Percentiles rank a stretch among this genome's conserved stretches.
phyloP scores from a whole-genome alignment of 768 basidiomycete species.

The Mycena capillaripes region DNA sequence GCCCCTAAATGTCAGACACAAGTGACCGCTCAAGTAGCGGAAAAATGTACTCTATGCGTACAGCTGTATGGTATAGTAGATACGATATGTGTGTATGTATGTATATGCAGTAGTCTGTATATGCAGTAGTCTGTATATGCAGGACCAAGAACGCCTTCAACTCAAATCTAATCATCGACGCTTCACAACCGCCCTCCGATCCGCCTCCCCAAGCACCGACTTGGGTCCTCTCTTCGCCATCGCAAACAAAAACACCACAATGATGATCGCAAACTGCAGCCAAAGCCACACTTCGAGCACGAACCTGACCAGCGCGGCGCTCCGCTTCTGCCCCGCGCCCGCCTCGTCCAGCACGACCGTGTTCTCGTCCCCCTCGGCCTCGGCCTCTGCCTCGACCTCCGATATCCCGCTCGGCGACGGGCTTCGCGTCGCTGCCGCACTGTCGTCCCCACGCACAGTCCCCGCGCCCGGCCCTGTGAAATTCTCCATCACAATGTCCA shows the following conservation, averaged over 20 bases:
- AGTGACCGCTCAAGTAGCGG: too few relatives aligned
- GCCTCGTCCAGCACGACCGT: not conserved
- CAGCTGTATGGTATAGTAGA: slow-evolving; percentile 7
- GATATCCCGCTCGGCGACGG: not conserved
- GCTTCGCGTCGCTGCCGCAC: not conserved
- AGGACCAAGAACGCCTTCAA: not conserved
- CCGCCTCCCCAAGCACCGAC: slow-evolving; percentile 68
- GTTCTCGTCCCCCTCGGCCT: slow-evolving; percentile 8
- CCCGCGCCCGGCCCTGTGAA: slow-evolving; percentile 35
- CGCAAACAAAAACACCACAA: slow-evolving; percentile 83
- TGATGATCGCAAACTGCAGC: slow-evolving; percentile 83
- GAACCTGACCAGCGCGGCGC: slow-evolving; percentile 51
- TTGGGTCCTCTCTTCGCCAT: slow-evolving; percentile 86
- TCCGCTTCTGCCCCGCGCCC: slow-evolving; percentile 37
- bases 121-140: not conserved
- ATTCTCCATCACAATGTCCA: slow-evolving; percentile 62
- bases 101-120: not conserved
- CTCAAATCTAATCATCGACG: slow-evolving; percentile 18
- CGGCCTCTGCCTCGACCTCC: not conserved
- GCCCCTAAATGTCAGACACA: too few relatives aligned
- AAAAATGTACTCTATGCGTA: not conserved
- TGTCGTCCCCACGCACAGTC: not conserved
- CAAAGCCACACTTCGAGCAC: slow-evolving; percentile 87
- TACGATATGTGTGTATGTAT: not conserved
- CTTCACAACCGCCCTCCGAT: slow-evolving; percentile 42